Base-by-base conservation (phyloP, 1,284 basidiomycete genomes). In the Pseudozyma sp. region DNA sequence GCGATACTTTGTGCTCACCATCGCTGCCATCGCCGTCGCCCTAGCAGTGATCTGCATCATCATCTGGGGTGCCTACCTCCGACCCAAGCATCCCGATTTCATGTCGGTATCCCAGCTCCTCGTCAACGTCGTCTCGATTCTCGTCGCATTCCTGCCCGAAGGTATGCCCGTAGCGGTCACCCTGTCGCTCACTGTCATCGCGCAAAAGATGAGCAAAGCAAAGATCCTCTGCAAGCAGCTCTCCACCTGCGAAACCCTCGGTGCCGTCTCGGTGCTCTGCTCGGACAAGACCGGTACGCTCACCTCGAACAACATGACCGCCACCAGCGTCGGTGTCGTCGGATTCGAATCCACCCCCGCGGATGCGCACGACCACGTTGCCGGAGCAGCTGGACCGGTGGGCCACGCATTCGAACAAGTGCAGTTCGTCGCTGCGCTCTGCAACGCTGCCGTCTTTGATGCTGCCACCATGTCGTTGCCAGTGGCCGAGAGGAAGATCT, bases 201-300 rank as follows among this genome's bases (percentile, higher is more conserved):
- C 90, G 4, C 90, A 90, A 82, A 86, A 90, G 47, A 91, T 91
- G 90, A 89, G 90, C 3, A 87, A 87, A 24, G 88, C 90, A 79
- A 90, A 91, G 68, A 90, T 92, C 2, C 86, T 82, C 88, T 90
- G 59, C 89, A 91, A 7, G 74, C 87, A 87, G 66, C 85, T 90
- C 55, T 87, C 88, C 40, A 89, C 88, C 0, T 88, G 90, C 71
- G 90, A 92, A 81, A 92, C 90, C 2, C 86, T 92, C 29, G 90
- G 90, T 0, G 85, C 87, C 0, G 87, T 90, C 44, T 90, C 90
- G 0, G 86, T 91, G 13, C 85, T 91, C 10, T 90, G 90, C 10
- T 91, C 90, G 5, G 90, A 91, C 81, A 91, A 91, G 84, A 92
- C 90, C 2, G 90, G 90, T 7, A 92, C 90, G 16, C 84, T 92